Base-by-base conservation (phyloP, 2,329 filamentous ascomycete species). In the Alternaria gansuensis region DNA sequence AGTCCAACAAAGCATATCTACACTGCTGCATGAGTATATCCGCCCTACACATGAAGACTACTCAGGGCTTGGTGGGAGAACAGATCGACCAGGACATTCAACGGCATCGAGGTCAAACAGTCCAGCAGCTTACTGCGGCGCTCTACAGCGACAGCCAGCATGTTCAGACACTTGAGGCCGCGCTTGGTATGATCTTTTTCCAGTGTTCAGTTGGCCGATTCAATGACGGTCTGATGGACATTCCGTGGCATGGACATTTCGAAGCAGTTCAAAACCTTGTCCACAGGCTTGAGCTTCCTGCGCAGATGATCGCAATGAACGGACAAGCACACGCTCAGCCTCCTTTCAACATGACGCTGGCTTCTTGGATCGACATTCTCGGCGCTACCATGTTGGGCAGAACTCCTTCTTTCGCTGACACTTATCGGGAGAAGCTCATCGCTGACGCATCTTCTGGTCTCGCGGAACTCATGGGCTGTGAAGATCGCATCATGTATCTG, bases 201-300 rank as follows among this genome's bases (percentile, higher is more conserved):
- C 92, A 97, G 75, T 95, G 91, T 80, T 90, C 92, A 26, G 94
- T 98, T 64, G 94, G 94, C 53, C 87, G 91, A 70, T 88, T 90
- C 34, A 90, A 95, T 69, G 92, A 97, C 74, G 86, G 86, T 45
- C 87, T 97, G 24, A 90, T 92, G 14, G 93, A 98, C 75, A 96
- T 98, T 69, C 89, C 93, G 23, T 99, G 95, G 95, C 91, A 94
- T 81, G 91, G 96, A 76, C 95, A 99, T 82, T 97, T 98, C 81
- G 90, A 96, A 77, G 93, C 93, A 3, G 94, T 90, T 21, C 90
- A 90, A 67, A 93, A 88, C 68, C 84, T 98, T 52, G 91, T 97
- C 24, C 87, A 90, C 75, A 93, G 92, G 79, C 88, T 98, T 33
- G 88, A 93, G 59, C 87, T 98, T 37, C 89, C 91, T 9, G 83